phyloP scores from a whole-genome alignment of 169 alveolate genomes.

The Cardiosporidium cionae region DNA sequence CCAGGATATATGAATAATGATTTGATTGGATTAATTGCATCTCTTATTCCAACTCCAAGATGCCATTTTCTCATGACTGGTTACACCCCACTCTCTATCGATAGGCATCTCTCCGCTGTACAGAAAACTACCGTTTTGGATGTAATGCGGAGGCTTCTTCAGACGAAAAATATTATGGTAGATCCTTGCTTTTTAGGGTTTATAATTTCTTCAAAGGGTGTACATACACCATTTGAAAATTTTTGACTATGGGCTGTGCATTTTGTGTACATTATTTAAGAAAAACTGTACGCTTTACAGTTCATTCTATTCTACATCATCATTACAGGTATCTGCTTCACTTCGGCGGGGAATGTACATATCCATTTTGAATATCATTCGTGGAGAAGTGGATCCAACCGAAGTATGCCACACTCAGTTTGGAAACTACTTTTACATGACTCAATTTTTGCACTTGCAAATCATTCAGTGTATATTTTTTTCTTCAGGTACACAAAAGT shows the following conservation, averaged over 20 bases:
- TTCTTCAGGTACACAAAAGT: conserved; percentile 75
- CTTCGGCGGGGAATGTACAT: conserved; percentile 81
- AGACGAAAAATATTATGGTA: conserved; percentile 93
- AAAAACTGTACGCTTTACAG: background rate
- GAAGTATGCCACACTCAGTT: conserved; percentile 29
- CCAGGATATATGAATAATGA: conserved; percentile 98
- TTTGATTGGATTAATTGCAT: conserved; percentile 89
- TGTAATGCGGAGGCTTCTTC: conserved; percentile 93
- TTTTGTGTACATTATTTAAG: background rate
- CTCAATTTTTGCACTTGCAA: too few relatives aligned
- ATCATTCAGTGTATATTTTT: background rate
- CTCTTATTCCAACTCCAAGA: conserved; percentile 95
- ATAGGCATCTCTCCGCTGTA: conserved; percentile 36
- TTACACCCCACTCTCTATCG: conserved; percentile 83
- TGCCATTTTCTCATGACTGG: conserved; percentile 99
- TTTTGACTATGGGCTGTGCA: conserved; percentile 9
- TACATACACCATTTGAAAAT: conserved; percentile 49
- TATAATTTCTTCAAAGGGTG: background rate
- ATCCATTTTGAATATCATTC: conserved; percentile 82
- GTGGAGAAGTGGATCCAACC: conserved; percentile 88
- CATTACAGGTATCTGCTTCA: conserved; percentile 51
- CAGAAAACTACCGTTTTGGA: conserved; percentile 91
- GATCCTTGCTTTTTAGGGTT: background rate
- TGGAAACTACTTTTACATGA: conserved; percentile 60
- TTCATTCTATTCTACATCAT: background rate